Base-by-base conservation (phyloP, 768 basidiomycete genomes). In the Albatrellus ellisii region DNA sequence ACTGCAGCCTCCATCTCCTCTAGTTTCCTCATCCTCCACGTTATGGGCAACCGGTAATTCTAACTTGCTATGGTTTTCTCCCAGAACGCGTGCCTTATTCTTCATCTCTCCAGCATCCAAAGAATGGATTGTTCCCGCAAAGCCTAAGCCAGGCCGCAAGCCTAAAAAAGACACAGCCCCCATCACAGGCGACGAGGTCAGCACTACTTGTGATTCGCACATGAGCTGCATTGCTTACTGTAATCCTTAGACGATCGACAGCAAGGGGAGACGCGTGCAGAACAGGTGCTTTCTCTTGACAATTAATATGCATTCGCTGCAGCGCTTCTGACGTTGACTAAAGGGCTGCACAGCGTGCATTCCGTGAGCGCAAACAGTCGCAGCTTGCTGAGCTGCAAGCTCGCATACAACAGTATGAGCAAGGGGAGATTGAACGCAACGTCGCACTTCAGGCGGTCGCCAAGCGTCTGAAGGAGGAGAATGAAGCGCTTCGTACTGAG, bases 391-490 rank as follows among this genome's bases (percentile, higher is more conserved):
- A 89, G 48, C 71, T 91, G 26, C 87, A 91, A 60, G 80, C 86
- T 38, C 82, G 86, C 36, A 67, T 91, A 39, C 78, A 83, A 47
- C 73, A 74, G 15, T 90, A 88, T 52, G 87, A 91, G 56, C 83
- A 86, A 56, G 88, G 88, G n/a, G 87, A 90, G 56, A 77, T 88
- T 21, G 83, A 90, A 57, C 77, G 85, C 43, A 88, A 83, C 54
- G 75, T 90, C 38, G 83, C 84, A 35, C 65, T 91, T 17, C 88
- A 90, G 59, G 76, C 69, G 41, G 73, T 86, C 41, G 85, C 84
- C 11, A 88, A 87, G 61, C 74, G 77, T 25, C 69, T 85, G 44
- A 90, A 89, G 60, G 85, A 87, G 50, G 88, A 91, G 56, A 91
- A 91, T 49, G 82, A 87, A 40, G 62, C 62, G 12, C 68, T 90